These are phyloP conservation scores for Boletellus ananiceps DNA, from an alignment of 768 basidiomycete genomes.

Conservation along the genomic window DNA sequence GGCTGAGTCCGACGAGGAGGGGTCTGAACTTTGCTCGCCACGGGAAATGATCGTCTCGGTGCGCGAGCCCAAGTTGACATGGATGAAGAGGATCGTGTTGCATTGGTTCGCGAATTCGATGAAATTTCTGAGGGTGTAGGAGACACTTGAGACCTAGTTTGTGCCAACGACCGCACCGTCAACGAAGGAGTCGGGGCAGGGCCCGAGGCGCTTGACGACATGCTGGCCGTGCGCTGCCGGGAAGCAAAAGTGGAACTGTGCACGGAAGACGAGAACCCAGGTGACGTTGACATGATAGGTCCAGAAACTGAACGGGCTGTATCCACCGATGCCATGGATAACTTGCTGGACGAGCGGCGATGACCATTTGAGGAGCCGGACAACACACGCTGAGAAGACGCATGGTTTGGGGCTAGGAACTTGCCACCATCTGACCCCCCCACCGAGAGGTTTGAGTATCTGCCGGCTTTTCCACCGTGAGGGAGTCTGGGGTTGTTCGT, in stretches of 20 bases:
- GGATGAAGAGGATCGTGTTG: constrained; percentile 40
- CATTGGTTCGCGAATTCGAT: constrained; percentile 43
- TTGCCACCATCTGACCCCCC: constrained; percentile 35
- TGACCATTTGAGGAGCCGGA: constrained; percentile 44
- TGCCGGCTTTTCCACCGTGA: constrained; percentile 25
- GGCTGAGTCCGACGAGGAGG: constrained; percentile 40
- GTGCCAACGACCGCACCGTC: constrained; percentile 36
- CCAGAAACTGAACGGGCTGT: constrained; percentile 70
- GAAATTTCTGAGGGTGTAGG: constrained; percentile 63
- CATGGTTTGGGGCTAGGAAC: constrained; percentile 42
- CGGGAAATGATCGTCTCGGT: constrained; percentile 57
- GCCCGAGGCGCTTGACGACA: constrained; percentile 41
- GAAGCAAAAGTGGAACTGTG: constrained; percentile 73
- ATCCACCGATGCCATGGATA: constrained; percentile 42
- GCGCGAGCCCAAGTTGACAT: constrained; percentile 66
- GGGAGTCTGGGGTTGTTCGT: constrained; percentile 6
- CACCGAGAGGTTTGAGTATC: constrained; percentile 30
- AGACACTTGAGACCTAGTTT: constrained; percentile 46
- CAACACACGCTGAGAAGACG: constrained; percentile 44
- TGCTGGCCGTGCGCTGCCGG: constrained; percentile 74
- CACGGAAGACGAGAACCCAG: constrained; percentile 33
- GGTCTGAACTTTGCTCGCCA: constrained; percentile 40
- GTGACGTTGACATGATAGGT: constrained; percentile 42
- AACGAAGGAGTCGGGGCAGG: constrained; percentile 32
- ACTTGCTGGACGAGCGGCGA: constrained; percentile 53